A percentile compares a stretch with the other conserved stretches of the same genome.
These are phyloP conservation scores for Colletotrichum plurivorum DNA, from an alignment of 2,329 filamentous ascomycete species.

Conservation along the genomic window DNA sequence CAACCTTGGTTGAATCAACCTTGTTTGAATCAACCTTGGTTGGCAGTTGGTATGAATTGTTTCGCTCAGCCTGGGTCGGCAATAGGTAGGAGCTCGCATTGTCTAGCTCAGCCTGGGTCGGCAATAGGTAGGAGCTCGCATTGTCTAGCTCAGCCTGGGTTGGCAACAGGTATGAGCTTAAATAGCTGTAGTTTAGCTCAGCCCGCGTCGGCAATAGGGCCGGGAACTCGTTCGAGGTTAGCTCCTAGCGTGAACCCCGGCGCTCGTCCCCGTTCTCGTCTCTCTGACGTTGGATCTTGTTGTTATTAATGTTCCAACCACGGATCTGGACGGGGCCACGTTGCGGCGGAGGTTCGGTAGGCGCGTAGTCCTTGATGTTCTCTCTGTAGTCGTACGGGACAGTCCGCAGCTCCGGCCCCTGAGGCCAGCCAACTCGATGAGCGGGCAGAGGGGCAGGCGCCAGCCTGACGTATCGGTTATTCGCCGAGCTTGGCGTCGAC, in stretches of 20 bases:
- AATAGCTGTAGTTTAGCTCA: too few relatives aligned
- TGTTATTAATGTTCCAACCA: conserved; percentile 59
- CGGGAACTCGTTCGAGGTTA: background rate
- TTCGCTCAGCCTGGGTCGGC: too few relatives aligned
- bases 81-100: too few relatives aligned
- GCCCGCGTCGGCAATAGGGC: too few relatives aligned
- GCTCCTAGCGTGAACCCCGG: conserved; percentile 40
- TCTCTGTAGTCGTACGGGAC: conserved; percentile 69
- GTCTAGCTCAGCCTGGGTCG: too few relatives aligned
- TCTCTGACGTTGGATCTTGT: conserved; percentile 36
- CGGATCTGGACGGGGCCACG: conserved; percentile 70
- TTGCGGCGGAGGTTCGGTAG: conserved; percentile 68
- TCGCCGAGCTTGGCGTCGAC: conserved; percentile 39
- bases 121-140: too few relatives aligned
- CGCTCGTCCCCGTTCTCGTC: conserved; percentile 41
- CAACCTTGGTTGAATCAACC: too few relatives aligned
- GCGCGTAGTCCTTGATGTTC: conserved; percentile 71
- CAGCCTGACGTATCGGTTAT: conserved; percentile 64
- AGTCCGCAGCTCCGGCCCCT: conserved; percentile 69
- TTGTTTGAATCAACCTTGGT: too few relatives aligned
- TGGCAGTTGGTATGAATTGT: too few relatives aligned
- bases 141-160: too few relatives aligned
- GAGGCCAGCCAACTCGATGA: conserved; percentile 61
- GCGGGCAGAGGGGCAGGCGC: conserved; percentile 70
- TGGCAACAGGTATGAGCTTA: too few relatives aligned